Base-by-base conservation (phyloP, 163 green algal genomes). In the Scenedesmus sp. region DNA sequence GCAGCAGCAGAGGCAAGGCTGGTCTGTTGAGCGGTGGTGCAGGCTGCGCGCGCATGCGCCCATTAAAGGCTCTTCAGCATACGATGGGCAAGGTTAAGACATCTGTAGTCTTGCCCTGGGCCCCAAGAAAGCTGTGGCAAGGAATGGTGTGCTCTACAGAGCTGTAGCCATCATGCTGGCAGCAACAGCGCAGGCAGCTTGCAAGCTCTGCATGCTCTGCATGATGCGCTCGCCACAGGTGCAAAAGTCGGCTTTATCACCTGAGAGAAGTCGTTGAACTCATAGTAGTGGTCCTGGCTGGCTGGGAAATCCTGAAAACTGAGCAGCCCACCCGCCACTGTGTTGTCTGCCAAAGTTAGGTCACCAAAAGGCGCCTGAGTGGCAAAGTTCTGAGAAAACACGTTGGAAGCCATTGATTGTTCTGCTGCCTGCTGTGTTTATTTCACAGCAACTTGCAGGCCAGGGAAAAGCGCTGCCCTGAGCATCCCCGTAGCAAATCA, bases 221-320 rank as follows among this genome's bases (percentile, higher is more conserved):
- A 56, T 85, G 46, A 26, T n/a, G 46, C n/a, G 5, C 15, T 2
- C 13, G 3, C 10, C 9, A 85, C 34, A 34, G 34, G 23, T 52
- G 4, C 70, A 79, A 46, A 79, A 2, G 5, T 46, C 34, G 4
- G 12, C 20, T 52, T 13, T 46, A 4, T n/a, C 26, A 89, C 84
- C 84, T 89, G 84, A 4, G 26, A 55, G 16, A 81, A 89, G 82
- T 73, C 20, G n/a, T 76, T 82, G 16, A 79, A 90, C 87, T 82
- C 83, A 7, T 70, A 26, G 55, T 90, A 91, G 13, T 12, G 74
- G 85, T 86, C 57, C 54, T 86, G 26, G 57, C 60, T 46, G 2
- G 90, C 77, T 55, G 85, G 62, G 34, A 87, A 82, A 1, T 89
- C 54, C 84, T 93, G 54, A 56, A 90, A 66, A 26, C 77, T 46